Percentiles rank a stretch among this genome's conserved stretches.
phyloP scores from a whole-genome alignment of 768 basidiomycete genomes.

The Mrakia frigida region DNA sequence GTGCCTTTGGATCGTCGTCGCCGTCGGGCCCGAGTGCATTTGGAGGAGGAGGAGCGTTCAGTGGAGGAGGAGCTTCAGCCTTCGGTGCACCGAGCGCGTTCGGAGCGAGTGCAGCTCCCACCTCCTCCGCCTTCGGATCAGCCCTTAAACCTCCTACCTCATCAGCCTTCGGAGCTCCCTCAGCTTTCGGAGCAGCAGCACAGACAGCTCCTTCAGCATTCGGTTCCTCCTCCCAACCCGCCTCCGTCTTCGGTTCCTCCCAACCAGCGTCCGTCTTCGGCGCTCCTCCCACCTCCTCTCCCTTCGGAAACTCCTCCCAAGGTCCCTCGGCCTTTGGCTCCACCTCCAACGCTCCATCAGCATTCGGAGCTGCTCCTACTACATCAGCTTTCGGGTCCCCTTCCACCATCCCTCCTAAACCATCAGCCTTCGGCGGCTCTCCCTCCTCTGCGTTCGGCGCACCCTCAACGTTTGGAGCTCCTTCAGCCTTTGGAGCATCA shows the following conservation, averaged over 20 bases:
- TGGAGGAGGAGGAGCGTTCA: conserved; percentile 1
- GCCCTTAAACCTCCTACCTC: conserved; percentile 1
- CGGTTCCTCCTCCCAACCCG: neutral
- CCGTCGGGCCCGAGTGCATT: neutral
- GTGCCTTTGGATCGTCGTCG: neutral
- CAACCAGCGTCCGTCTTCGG: neutral
- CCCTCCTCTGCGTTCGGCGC: conserved; percentile 9
- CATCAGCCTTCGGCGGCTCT: conserved; percentile 20
- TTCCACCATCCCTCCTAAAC: neutral
- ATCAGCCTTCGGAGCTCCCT: conserved; percentile 23
- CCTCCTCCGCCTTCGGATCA: neutral
- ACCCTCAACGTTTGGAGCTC: conserved; percentile 22
- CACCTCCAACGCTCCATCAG: neutral
- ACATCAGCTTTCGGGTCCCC: conserved; percentile 23
- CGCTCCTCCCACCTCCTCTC: neutral
- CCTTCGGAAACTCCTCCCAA: no score
- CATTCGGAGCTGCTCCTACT: conserved; percentile 17
- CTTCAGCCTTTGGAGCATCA: conserved; percentile 17
- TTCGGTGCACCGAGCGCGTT: conserved; percentile 16
- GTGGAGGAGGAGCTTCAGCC: neutral
- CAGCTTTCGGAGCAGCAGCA: conserved; percentile 11
- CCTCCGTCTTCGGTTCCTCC: conserved; percentile 15
- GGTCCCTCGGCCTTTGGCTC: neutral
- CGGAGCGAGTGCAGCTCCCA: conserved; percentile 9
- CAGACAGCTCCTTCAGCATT: conserved; percentile 1